Percentiles rank a stretch among this genome's conserved stretches.
These are phyloP conservation scores for Corylus heterophylla DNA, from an alignment of 306 rosid species.

Conservation along the genomic window DNA sequence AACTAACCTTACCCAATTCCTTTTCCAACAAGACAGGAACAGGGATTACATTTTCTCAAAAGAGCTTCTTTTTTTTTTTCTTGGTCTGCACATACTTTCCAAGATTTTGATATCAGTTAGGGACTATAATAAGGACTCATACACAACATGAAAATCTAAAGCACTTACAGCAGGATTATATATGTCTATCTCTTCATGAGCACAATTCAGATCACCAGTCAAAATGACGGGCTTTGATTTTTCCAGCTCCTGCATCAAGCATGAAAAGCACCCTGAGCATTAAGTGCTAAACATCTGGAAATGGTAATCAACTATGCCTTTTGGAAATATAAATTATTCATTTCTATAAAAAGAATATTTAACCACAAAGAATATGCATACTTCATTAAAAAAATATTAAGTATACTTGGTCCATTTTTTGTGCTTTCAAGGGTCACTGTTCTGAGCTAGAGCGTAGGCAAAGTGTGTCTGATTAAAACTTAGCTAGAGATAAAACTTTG, in stretches of 20 bases:
- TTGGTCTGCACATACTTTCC: neutral
- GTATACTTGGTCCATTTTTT: neutral
- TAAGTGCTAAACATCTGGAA: neutral
- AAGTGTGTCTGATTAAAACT: neutral
- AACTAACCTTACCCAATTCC: neutral
- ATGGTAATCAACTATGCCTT: neutral
- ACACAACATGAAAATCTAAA: constrained; percentile 16
- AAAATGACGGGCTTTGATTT: constrained; percentile 86
- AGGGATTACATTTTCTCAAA: neutral
- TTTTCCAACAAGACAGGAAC: neutral
- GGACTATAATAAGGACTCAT: neutral
- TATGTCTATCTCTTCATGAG: constrained; percentile 96
- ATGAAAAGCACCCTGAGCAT: constrained; percentile 27
- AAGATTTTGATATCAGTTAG: constrained; percentile 2
- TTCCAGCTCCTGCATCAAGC: constrained; percentile 77
- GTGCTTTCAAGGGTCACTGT: neutral
- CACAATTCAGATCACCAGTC: constrained; percentile 96
- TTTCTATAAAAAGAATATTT: constrained; percentile 9
- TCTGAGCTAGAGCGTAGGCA: neutral
- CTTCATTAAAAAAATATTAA: neutral
- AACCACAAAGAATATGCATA: neutral
- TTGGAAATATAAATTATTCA: neutral
- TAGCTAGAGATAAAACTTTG: neutral
- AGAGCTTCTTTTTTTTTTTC: neutral
- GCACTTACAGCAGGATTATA: constrained; percentile 82